These are phyloP conservation scores for Cladosporium sp. DNA, from an alignment of 2,329 filamentous ascomycete genomes.

Conservation along the genomic window DNA sequence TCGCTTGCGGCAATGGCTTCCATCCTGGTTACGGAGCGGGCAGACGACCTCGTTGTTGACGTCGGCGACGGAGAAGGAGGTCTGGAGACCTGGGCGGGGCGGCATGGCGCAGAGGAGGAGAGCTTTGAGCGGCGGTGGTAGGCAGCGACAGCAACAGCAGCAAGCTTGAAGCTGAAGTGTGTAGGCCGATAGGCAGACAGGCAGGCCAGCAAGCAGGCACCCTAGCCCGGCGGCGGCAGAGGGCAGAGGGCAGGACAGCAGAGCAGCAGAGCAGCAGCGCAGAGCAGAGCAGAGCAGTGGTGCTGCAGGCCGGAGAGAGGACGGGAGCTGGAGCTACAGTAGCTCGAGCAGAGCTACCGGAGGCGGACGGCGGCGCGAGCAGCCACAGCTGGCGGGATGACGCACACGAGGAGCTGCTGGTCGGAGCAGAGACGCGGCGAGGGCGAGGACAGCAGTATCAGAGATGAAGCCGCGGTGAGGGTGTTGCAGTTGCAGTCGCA, in stretches of 20 bases:
- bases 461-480: no score
- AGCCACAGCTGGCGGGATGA: no score
- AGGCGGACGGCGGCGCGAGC: no score
- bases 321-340: not conserved
- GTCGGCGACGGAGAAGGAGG: conserved; percentile 87
- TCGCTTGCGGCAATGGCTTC: conserved; percentile 92
- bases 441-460: no score
- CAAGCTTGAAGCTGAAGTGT: conserved; percentile 9
- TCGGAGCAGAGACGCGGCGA: no score
- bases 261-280: not conserved
- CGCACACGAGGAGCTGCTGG: no score
- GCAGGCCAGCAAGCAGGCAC: conserved; percentile 5
- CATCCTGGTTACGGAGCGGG: conserved; percentile 91
- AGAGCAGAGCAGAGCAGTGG: not conserved
- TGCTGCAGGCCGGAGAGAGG: not conserved
- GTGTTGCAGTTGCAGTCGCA: no score
- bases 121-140: not conserved
- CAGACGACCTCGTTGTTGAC: conserved; percentile 95
- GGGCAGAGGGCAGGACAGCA: not conserved
- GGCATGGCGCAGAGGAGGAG: conserved; percentile 57
- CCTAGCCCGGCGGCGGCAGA: not conserved
- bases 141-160: conserved; percentile 2
- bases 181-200: not conserved
- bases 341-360: not conserved
- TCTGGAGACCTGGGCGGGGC: conserved; percentile 77